Conservation (phyloP, 148 eudicot species). For the Rhododendron vialii region DNA sequence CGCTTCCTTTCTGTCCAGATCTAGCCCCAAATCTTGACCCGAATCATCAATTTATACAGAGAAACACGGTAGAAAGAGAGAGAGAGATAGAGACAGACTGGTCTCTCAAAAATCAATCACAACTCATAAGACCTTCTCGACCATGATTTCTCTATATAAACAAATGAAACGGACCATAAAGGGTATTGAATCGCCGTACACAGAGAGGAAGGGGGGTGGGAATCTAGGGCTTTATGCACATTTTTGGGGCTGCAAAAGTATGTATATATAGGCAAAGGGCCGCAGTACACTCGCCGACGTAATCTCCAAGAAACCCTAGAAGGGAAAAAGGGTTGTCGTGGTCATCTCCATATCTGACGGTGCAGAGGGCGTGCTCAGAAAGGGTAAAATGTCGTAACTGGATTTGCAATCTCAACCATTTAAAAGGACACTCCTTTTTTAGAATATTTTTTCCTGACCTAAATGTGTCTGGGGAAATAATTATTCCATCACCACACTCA, state of each 20-base stretch:
- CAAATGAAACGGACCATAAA: background rate
- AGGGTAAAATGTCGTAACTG: background rate
- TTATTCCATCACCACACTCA: too few species aligned
- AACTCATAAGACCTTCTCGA: background rate
- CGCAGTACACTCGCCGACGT: background rate
- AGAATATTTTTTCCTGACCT: too few species aligned
- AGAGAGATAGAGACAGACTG: background rate
- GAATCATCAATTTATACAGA: background rate
- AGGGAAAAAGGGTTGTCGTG: too few species aligned
- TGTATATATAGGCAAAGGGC: background rate
- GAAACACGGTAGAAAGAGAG: constrained; percentile 4
- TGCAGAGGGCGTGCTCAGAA: too few species aligned
- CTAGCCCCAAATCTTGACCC: background rate
- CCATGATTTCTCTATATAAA: constrained; percentile 9
- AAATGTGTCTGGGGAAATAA: too few species aligned
- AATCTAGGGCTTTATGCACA: background rate
- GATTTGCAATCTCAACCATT: background rate
- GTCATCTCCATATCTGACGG: background rate
- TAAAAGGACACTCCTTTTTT: background rate
- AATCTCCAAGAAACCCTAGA: background rate
- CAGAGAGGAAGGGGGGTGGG: background rate
- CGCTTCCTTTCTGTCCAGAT: background rate
- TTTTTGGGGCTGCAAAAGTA: too few species aligned
- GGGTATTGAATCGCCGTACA: background rate
- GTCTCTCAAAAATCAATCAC: background rate